Percentiles rank a stretch among this genome's conserved stretches.
Evolutionary conservation across 164 flowering plant genomes (phyloP).

Genomic region (Macadamia integrifolia): DNA sequence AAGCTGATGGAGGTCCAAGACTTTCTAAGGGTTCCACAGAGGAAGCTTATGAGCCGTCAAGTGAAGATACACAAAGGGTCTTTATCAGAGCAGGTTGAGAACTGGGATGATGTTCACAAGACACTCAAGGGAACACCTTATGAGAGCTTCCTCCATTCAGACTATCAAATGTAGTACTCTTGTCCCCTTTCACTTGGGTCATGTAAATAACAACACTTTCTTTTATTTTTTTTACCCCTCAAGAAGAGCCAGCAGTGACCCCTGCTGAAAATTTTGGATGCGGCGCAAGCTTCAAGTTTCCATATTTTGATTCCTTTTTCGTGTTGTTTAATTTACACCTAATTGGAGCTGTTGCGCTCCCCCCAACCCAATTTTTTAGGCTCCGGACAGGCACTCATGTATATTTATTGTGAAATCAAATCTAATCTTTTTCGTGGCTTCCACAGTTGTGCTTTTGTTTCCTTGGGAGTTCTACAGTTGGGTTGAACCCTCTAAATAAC

Average conservation of each 20-base stretch:
- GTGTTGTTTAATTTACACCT: too few relatives aligned
- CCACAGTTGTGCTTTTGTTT: too few relatives aligned
- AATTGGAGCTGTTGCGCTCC: too few relatives aligned
- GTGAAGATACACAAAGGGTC: constrained; percentile 90
- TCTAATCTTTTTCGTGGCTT: too few relatives aligned
- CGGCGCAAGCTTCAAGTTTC: background rate
- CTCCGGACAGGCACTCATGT: too few relatives aligned
- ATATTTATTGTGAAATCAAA: too few relatives aligned
- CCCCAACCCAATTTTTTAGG: too few relatives aligned
- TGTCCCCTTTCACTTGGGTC: background rate
- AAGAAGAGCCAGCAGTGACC: background rate
- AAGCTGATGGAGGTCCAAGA: constrained; percentile 61
- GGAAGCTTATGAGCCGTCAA: constrained; percentile 59
- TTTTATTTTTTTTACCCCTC: background rate
- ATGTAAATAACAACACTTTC: constrained; percentile 17
- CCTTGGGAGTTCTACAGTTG: too few relatives aligned
- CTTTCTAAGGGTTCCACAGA: constrained; percentile 58
- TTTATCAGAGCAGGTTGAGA: constrained; percentile 52
- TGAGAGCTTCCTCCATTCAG: constrained; percentile 29
- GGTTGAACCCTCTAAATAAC: too few relatives aligned
- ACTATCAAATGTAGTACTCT: constrained; percentile 7
- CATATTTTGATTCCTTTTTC: background rate
- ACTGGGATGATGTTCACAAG: constrained; percentile 68
- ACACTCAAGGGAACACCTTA: constrained; percentile 63
- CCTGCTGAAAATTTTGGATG: constrained; percentile 10